Base-by-base conservation (phyloP, 495 filamentous ascomycete species). In the Tuber borchii region DNA sequence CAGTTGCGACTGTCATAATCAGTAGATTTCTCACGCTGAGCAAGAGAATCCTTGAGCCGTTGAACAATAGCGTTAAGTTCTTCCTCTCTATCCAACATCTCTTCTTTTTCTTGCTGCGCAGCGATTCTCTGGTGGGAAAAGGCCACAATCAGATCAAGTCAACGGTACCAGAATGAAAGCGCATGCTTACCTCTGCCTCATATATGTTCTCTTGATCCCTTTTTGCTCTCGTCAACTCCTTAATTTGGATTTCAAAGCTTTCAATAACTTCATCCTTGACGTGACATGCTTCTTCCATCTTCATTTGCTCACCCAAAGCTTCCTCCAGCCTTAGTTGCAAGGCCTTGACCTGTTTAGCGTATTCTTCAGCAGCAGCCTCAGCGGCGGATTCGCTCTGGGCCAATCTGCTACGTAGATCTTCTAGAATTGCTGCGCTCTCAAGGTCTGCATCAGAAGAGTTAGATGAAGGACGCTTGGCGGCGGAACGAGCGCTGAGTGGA, bases 181-280 rank as follows among this genome's bases (percentile, higher is more conserved):
- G 39, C 17, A 68, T 37, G 71, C 73, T 69, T 72, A 83, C 81
- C 81, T 99, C 95, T 69, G 90, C 87, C 84, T 97, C 95, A 84
- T 95, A 95, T 46, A 94, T 92, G 74, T 89, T 89, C 83, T 97
- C 93, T 84, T 97, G 88, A 82, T 99, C 95, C 74, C 94, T 88
- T 79, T 91, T 91, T 84, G 95, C 90, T 71, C 93, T 89, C 22
- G 90, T 88, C 61, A 89, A 87, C 72, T 97, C 93, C 74, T 90
- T 89, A 82, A 93, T 92, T 82, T 96, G 92, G 80, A 90, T 90
- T 81, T 91, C 89, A 69, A 98, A 86, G 12, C 86, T 84, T 80
- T 97, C 93, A 72, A 97, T 89, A 80, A 88, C 88, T 83, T 92
- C 90, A 56, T 94, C 93, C 77, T 88, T 90, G 84, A 95, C 93